Evolutionary conservation across 2,329 filamentous ascomycete genomes (phyloP).

Genomic region (Penicillium digitatum): DNA sequence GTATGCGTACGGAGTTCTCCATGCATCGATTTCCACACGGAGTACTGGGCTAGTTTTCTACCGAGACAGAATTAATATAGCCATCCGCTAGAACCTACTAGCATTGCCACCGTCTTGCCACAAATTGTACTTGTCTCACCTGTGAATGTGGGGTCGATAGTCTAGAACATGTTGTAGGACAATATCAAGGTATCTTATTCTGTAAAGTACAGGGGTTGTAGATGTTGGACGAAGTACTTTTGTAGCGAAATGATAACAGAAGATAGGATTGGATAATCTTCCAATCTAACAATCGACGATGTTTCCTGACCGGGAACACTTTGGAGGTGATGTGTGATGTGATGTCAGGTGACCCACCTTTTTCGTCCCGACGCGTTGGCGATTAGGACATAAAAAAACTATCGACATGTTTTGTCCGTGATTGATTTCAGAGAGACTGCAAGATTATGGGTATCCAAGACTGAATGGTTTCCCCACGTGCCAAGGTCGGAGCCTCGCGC

Average conservation of each 20-base stretch:
- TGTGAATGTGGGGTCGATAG: neutral
- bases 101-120: neutral
- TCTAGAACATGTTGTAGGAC: neutral
- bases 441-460: conserved; percentile 1
- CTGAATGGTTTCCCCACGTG: conserved; percentile 5
- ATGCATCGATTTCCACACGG: neutral
- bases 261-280: too few species aligned
- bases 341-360: conserved; percentile 6
- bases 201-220: neutral
- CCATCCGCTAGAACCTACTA: too few species aligned
- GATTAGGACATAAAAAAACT: neutral
- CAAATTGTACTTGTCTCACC: neutral
- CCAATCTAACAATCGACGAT: too few species aligned
- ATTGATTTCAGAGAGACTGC: neutral
- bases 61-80: neutral
- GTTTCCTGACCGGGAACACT: neutral
- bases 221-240: too few species aligned
- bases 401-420: neutral
- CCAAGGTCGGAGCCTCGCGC: neutral
- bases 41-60: too few species aligned
- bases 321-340: neutral
- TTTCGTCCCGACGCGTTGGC: neutral
- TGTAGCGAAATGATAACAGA: too few species aligned
- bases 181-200: neutral
- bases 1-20: too few species aligned